Base-by-base conservation (phyloP, 164 flowering plant species). In the Sedum album region DNA sequence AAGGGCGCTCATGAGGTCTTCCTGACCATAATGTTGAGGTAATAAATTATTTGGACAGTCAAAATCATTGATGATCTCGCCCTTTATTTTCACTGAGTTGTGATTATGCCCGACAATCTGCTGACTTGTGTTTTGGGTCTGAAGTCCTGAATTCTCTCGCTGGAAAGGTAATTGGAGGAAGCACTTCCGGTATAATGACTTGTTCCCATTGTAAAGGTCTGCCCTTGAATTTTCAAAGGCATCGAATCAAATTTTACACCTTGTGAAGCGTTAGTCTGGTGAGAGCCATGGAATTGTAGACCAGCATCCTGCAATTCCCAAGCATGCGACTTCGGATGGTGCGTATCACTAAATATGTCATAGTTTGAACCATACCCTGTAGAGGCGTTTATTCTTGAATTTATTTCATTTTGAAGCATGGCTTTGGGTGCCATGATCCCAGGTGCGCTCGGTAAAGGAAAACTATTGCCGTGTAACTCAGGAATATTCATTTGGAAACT, bases 1-100 rank as follows among this genome's bases (percentile, higher is more conserved):
- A 64, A 89, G 75, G 20, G 82, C 86, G 81, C 83, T 81, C 86
- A 88, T 77, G 62, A 86, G 85, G 73, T 88, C 96, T 51, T 91
- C 98, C 70, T 88, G 94, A 70, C 81, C 83, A 71, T 69, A 84
- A 26, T 79, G 84, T 60, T 78, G 79, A 14, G 74, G 71, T 31
- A 73, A 66, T 28, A 81, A 55, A 20, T 49, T 48, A 39, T 64
- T 68, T 21, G 77, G 78, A 53, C 36, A 67, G 74, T 75, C 73
- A 53, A 73, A 20, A 65, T 84, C 81, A n/a, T 75, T 53, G 26
- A 77, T 41, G 44, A 76, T 79, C 75, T 86, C 96, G 15, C 81
- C 25, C 74, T 88, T 89, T 14, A 83, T 79, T 66, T 80, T 80
- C 30, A 72, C 72, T n/a, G 86, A 55, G 74, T 68, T 76, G 46